Evolutionary conservation across 2,329 filamentous ascomycete genomes (phyloP).

Genomic region (Verruconis gallopava): DNA sequence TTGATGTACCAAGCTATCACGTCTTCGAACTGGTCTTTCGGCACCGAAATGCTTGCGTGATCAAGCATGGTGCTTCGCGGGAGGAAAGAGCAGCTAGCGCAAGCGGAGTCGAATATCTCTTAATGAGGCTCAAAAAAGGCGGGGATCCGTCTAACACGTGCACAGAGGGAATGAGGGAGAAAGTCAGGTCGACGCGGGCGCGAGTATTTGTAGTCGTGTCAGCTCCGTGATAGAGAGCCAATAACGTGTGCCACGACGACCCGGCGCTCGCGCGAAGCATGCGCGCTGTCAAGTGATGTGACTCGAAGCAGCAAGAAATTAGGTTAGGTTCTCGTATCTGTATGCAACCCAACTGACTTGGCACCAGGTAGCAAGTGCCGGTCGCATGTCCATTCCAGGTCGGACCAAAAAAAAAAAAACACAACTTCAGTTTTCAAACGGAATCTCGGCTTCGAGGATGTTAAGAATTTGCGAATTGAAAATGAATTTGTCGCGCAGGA

Average conservation of each 20-base stretch:
- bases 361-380: background rate
- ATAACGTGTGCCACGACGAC: too few relatives aligned
- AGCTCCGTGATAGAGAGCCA: too few relatives aligned
- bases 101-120: too few relatives aligned
- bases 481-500: too few relatives aligned
- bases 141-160: too few relatives aligned
- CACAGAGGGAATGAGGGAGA: too few relatives aligned
- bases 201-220: too few relatives aligned
- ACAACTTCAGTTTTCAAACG: background rate
- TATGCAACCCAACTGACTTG: background rate
- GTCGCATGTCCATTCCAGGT: background rate
- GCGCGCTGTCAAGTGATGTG: background rate
- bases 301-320: background rate
- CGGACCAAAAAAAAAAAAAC: background rate
- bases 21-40: background rate
- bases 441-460: too few relatives aligned
- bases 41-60: background rate
- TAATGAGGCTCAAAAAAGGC: too few relatives aligned
- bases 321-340: background rate
- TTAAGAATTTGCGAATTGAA: too few relatives aligned
- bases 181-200: too few relatives aligned
- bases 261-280: background rate
- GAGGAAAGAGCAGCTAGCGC: background rate
- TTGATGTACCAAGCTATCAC: background rate
- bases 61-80: slow-evolving; percentile 2